Conservation (phyloP, 2,329 filamentous ascomycete genomes). For the Paecilomyces formosus region DNA sequence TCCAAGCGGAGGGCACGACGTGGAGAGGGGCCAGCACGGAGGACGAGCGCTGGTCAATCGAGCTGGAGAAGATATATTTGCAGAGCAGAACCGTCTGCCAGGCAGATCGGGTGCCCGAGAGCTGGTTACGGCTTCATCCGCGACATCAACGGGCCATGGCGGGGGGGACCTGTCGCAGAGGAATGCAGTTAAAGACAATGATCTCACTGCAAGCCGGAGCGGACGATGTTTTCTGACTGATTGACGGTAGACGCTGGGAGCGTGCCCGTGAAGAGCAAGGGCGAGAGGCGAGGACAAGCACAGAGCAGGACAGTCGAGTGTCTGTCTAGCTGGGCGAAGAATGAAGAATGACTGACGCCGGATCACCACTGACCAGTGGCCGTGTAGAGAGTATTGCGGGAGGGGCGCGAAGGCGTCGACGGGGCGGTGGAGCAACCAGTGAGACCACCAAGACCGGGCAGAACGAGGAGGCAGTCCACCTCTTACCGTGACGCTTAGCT, state of each 20-base stretch:
- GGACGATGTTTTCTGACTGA: neutral
- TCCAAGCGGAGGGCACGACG: slow-evolving; percentile 6
- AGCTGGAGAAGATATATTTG: slow-evolving; percentile 6
- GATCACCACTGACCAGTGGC: neutral
- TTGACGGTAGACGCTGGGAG: neutral
- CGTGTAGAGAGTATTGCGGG: neutral
- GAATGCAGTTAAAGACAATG: slow-evolving; percentile 1
- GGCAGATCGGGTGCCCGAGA: slow-evolving; percentile 37
- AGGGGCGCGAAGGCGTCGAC: neutral
- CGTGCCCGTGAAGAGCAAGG: neutral
- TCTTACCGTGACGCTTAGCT: neutral
- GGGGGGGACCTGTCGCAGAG: slow-evolving; percentile 6
- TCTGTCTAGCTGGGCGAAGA: neutral
- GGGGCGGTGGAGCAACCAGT: neutral
- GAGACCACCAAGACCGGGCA: neutral
- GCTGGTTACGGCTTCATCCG: slow-evolving; percentile 34
- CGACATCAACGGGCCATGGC: slow-evolving; percentile 33
- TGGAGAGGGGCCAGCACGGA: slow-evolving; percentile 2
- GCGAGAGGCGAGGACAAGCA: neutral
- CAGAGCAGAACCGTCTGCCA: slow-evolving; percentile 35
- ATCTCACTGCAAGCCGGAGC: slow-evolving; percentile 1
- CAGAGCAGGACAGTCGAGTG: neutral
- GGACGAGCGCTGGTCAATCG: slow-evolving; percentile 1
- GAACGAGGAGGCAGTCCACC: neutral
- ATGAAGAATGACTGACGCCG: neutral